Percentiles rank a stretch among this genome's conserved stretches.
Evolutionary conservation across 352 stramenopile species (phyloP).

Genomic region (Pythium guiyangense): DNA sequence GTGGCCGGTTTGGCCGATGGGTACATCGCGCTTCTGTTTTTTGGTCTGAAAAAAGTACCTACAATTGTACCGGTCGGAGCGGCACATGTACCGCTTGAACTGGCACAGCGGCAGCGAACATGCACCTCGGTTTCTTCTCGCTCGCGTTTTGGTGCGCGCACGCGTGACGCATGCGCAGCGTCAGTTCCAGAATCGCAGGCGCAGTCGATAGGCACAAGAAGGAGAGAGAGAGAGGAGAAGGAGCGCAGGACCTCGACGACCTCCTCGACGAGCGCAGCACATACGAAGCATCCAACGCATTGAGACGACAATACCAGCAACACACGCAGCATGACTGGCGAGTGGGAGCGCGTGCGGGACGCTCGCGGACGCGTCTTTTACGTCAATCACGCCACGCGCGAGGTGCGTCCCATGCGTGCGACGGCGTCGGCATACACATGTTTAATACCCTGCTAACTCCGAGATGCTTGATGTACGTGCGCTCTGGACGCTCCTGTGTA

Average conservation of each 20-base stretch:
- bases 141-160: too few species aligned
- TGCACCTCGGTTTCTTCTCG: too few species aligned
- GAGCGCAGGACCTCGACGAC: background rate
- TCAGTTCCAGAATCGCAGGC: background rate
- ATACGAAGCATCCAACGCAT: background rate
- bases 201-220: background rate
- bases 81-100: background rate
- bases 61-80: background rate
- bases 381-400: constrained; percentile 75
- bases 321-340: constrained; percentile 12
- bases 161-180: background rate
- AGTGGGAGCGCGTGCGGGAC: constrained; percentile 80
- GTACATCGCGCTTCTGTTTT: background rate
- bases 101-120: background rate
- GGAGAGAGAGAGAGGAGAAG: constrained; percentile 2
- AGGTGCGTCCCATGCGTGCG: constrained; percentile 31
- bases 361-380: constrained; percentile 83
- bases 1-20: background rate
- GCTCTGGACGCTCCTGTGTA: background rate
- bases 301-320: background rate
- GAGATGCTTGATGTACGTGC: background rate
- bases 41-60: background rate
- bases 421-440: background rate
- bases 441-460: background rate
- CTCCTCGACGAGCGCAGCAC: background rate